Base-by-base conservation (phyloP, 495 filamentous ascomycete species). In the Xylaria nigripes region DNA sequence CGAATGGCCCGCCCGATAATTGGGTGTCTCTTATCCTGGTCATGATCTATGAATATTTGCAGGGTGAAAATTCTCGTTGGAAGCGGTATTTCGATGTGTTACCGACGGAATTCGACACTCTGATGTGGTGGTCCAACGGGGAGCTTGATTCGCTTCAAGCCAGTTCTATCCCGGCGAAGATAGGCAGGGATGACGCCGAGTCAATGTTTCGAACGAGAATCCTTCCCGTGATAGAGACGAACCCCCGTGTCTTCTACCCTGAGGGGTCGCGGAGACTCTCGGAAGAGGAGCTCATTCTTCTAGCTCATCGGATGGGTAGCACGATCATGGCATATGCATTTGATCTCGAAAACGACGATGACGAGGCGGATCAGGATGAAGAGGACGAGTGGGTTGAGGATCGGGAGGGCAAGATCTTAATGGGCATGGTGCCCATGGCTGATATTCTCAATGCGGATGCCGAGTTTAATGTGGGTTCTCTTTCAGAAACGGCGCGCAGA, bases 251-350 rank as follows among this genome's bases (percentile, higher is more conserved):
- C 10, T 78, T 86, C 47, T 81, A 76, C 41, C 76, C 76, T 29
- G 64, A 73, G 12, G 70, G 72, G 23, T 63, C 73, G 47, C 62
- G 60, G 40, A 73, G 18, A 4, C 49, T 70, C 7, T 32, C 71
- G 16, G 73, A 80, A 44, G 71, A 76, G 18, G 68, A 78, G 22
- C 68, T 90, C 15, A 60, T 89, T 5, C 57, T 66, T 16, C 71
- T 90, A 7, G 81, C 82, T 29, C 90, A 95, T 67, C 75, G 78
- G 9, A 87, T 95, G 81, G 91, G 86, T 0, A 89, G 85, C 13
- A 77, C 85, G 15, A 93, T 96, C 41, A 95, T 96, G 90, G 86
- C 89, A 4, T 96, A 96, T 66, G 90, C 89, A 1, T 97, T 97
- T 61, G 92, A 96, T 56, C 76, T 97, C 0, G 76, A 78, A 10